Base-by-base conservation (phyloP, 2,329 filamentous ascomycete species). In the Pezicula carpinea region DNA sequence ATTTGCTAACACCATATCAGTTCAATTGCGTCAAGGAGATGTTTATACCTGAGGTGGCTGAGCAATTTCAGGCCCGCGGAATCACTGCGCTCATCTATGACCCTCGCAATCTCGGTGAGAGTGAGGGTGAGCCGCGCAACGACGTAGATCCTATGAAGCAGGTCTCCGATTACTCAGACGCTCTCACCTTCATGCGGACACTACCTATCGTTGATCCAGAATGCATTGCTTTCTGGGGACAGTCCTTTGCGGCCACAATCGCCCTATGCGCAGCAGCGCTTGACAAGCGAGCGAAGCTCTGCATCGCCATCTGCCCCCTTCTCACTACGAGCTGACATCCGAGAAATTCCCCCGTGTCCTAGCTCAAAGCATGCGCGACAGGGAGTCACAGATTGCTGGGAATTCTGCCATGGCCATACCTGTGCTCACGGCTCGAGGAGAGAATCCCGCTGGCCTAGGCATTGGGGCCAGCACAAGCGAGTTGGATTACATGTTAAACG, bases 31-130 rank as follows among this genome's bases (percentile, higher is more conserved):
- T 46, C n/a, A 54, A 55, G 22, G 50, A 58, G 32, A 36, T 48
- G 23, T 43, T 53, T 23, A 8, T 47, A 10, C 43, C 48, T 7
- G 49, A 47, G 1, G 14, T 55, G 11, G 48, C 43, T 10, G 47
- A 51, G 19, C 29, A 22, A 6, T 55, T 62, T 21, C 48, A 59
- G 18, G 22, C 55, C 3, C 41, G 44, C 33, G 62, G 60, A 32
- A 53, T 70, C 43, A 69, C 62, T 0, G 64, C 60, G 1, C 52
- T 69, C 6, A 56, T 66, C 5, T 68, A 64, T 48, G 64, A 69
- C 46, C 57, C 64, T 42, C 60, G 65, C 17, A 56, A 52, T 39
- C 59, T 59, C 35, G 66, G 65, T 5, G 50, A 41, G 10, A 66
- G 64, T 43, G 65, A 66, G 22, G 52, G 52, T 3, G 11, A 53